phyloP scores from a whole-genome alignment of 192 early-diverging fungal genomes.

The Podila verticillata region DNA sequence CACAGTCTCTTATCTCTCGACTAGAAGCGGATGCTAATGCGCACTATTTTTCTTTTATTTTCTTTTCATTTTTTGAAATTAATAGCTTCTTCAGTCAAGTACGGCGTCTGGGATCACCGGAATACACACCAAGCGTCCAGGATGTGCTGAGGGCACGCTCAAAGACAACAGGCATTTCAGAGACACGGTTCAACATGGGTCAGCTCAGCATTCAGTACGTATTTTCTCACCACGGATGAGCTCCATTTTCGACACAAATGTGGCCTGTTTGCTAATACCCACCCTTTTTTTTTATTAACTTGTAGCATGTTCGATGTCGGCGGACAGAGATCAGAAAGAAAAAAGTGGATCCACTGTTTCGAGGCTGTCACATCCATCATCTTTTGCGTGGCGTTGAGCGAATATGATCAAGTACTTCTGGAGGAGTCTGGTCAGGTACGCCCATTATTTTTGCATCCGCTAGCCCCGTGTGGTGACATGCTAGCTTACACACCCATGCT shows the following conservation, averaged over 20 bases:
- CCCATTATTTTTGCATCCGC: neutral
- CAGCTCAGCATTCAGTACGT: slow-evolving; percentile 88
- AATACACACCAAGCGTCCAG: slow-evolving; percentile 92
- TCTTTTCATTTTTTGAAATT: neutral
- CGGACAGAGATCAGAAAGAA: slow-evolving; percentile 84
- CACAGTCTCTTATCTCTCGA: too few species aligned
- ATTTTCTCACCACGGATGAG: slow-evolving; percentile 36
- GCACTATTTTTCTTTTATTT: neutral
- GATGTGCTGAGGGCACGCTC: slow-evolving; percentile 97
- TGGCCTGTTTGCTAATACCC: neutral
- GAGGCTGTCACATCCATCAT: slow-evolving; percentile 91
- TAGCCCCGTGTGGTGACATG: too few species aligned
- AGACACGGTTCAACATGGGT: slow-evolving; percentile 93
- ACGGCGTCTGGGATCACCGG: slow-evolving; percentile 80
- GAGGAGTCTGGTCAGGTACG: slow-evolving; percentile 80
- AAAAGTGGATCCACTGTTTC: slow-evolving; percentile 91
- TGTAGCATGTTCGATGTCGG: slow-evolving; percentile 88
- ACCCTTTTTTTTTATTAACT: neutral
- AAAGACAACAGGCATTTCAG: slow-evolving; percentile 97
- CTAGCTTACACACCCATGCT: neutral
- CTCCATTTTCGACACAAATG: slow-evolving; percentile 66
- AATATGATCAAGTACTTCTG: slow-evolving; percentile 92
- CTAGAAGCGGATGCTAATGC: neutral
- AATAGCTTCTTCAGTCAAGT: slow-evolving; percentile 91
- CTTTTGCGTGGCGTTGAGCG: slow-evolving; percentile 93